These are phyloP conservation scores for Fusarium sp. DNA, from an alignment of 2,329 filamentous ascomycete species.

Conservation along the genomic window DNA sequence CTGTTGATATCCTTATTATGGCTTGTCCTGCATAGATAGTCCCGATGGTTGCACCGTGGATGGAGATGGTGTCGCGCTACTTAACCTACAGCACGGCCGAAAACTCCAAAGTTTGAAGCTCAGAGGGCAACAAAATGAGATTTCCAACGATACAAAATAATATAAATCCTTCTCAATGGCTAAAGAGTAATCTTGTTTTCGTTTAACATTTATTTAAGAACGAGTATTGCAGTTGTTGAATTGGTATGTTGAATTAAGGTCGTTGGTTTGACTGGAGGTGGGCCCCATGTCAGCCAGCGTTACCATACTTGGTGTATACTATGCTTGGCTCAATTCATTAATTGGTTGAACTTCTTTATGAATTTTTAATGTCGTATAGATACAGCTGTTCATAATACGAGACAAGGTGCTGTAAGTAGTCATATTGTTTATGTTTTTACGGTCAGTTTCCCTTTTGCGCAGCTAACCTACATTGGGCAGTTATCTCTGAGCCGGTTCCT, in stretches of 20 bases:
- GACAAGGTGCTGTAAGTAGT: background rate
- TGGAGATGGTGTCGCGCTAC: background rate
- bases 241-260: background rate
- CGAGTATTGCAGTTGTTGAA: background rate
- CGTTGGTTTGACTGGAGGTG: background rate
- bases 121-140: no score
- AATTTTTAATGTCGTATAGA: background rate
- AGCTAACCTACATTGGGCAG: background rate
- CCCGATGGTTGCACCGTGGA: background rate
- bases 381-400: background rate
- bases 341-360: background rate
- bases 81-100: background rate
- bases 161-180: accelerated
- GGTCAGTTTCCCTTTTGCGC: background rate
- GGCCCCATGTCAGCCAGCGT: background rate
- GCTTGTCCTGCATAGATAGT: background rate
- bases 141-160: accelerated
- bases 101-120: background rate
- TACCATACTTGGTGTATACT: background rate
- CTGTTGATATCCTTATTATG: background rate
- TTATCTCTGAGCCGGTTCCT: background rate
- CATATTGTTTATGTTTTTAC: background rate
- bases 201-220: no score
- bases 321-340: background rate
- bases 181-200: accelerated